These are phyloP conservation scores for Coniferiporia weirii DNA, from an alignment of 1,284 basidiomycete genomes.

Conservation along the genomic window DNA sequence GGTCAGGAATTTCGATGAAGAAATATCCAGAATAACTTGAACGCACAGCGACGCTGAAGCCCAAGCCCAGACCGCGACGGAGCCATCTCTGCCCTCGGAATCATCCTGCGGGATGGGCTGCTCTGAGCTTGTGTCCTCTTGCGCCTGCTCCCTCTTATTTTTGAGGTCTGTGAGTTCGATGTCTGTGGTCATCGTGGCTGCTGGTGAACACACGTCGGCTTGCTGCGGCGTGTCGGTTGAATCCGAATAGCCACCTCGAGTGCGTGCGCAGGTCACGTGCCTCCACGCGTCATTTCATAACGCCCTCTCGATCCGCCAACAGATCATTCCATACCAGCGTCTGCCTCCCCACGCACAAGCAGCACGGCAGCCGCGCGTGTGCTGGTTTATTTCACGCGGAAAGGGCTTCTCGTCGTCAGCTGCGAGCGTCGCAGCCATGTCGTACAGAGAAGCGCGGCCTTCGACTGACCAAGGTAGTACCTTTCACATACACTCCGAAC, in stretches of 20 bases:
- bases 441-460: slow-evolving; percentile 24
- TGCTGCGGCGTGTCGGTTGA: not conserved
- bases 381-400: not conserved
- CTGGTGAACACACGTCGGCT: no score
- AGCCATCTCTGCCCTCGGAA: slow-evolving; percentile 4
- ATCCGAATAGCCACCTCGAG: not conserved
- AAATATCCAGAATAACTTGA: not conserved
- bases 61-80: slow-evolving; percentile 17
- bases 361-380: not conserved
- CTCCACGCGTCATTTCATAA: not conserved
- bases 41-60: slow-evolving; percentile 15
- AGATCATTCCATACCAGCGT: no score
- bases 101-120: not conserved
- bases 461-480: slow-evolving; percentile 27
- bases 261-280: not conserved
- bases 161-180: slow-evolving; percentile 18
- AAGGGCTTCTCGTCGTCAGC: not conserved
- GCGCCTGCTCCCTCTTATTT: slow-evolving; percentile 3
- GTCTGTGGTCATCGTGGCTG: slow-evolving; percentile 13
- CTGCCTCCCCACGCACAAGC: not conserved
- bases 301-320: not conserved
- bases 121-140: not conserved
- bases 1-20: not conserved
- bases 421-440: slow-evolving; percentile 1
- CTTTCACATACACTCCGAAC: not conserved